Percentiles rank a stretch among this genome's conserved stretches.
Conservation (phyloP, 2,329 filamentous ascomycete genomes). For the Stemphylium vesicarium region DNA sequence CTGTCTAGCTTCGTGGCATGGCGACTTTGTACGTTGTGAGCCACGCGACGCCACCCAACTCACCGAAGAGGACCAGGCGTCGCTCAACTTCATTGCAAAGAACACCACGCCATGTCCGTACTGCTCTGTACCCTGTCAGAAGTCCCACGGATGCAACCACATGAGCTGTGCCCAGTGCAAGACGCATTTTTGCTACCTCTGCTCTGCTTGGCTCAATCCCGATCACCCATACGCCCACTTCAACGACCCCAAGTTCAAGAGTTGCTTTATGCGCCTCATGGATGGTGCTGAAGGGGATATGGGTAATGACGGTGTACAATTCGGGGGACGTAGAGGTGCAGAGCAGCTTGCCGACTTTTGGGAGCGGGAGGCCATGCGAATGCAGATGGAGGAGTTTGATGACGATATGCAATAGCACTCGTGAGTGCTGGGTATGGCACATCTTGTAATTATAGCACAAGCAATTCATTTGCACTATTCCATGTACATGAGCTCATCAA, state of each 20-base stretch:
- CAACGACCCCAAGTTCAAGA: slow-evolving; percentile 68
- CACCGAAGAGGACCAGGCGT: slow-evolving; percentile 83
- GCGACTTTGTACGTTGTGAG: slow-evolving; percentile 77
- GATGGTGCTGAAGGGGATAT: slow-evolving; percentile 82
- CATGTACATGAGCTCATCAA: too few species aligned
- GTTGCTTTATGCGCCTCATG: slow-evolving; percentile 87
- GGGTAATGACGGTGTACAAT: slow-evolving; percentile 54
- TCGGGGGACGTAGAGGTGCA: slow-evolving; percentile 52
- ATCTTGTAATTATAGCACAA: too few species aligned
- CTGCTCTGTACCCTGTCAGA: slow-evolving; percentile 83
- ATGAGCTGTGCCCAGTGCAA: slow-evolving; percentile 84
- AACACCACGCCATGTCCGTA: slow-evolving; percentile 90
- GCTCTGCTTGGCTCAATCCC: slow-evolving; percentile 82
- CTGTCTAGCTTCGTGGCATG: slow-evolving; percentile 88
- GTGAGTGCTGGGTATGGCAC: background rate
- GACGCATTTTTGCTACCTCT: slow-evolving; percentile 95
- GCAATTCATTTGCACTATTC: too few species aligned
- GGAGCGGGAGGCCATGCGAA: slow-evolving; percentile 45
- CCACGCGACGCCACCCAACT: slow-evolving; percentile 72
- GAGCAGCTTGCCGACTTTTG: slow-evolving; percentile 51
- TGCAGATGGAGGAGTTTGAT: slow-evolving; percentile 21
- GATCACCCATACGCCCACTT: slow-evolving; percentile 88
- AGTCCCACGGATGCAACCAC: slow-evolving; percentile 76
- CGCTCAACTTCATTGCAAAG: slow-evolving; percentile 78
- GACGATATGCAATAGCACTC: background rate